Evolutionary conservation across 148 eudicot species (phyloP), one percentile per base, ranked within the genome.

Genomic region (Diospyros kaki): DNA sequence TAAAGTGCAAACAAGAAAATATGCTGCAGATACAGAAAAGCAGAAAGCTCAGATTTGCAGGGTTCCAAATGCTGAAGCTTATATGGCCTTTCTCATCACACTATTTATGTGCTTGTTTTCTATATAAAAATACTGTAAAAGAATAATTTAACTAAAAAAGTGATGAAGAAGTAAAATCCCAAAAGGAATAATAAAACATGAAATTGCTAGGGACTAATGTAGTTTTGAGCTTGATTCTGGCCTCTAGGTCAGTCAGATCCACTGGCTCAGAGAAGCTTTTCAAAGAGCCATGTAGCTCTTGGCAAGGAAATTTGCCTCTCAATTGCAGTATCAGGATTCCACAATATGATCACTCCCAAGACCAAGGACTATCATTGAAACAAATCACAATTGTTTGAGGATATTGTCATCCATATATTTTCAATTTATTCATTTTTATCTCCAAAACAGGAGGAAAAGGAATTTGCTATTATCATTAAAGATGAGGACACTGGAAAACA

Each of bases 21-120:
- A 51, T 64, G 53, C 17, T 12, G 45, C 56, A 63, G 55, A n/a
- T n/a, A n/a, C n/a, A n/a, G 64, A 69, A 77, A 55, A 53, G 14
- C n/a, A 11, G 18, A 56, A 71, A 18, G 50, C 54, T 41, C 42
- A 77, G 72, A 76, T 72, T 15, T 55, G 80, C 58, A 69, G 9
- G 58, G 15, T 15, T 58, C 28, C 9, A 41, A 18, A 75, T 41
- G 56, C 42, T n/a, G 39, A 39, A 71, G 54, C 54, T 15, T 69
- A 17, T 76, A 44, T 72, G 59, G 64, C 7, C 39, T 61, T 52
- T 73, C 15, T 69, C 28, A 3, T n/a, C 9, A 6, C 5, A 18
- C 41, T 46, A 9, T 28, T 46, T 9, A 18, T 48, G 50, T 68
- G 5, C 9, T 68, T 12, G n/a, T 11, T 50, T 40, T 68, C n/a